Evolutionary conservation across 805 yeast genomes (phyloP).

Genomic region (Candida maesae): DNA sequence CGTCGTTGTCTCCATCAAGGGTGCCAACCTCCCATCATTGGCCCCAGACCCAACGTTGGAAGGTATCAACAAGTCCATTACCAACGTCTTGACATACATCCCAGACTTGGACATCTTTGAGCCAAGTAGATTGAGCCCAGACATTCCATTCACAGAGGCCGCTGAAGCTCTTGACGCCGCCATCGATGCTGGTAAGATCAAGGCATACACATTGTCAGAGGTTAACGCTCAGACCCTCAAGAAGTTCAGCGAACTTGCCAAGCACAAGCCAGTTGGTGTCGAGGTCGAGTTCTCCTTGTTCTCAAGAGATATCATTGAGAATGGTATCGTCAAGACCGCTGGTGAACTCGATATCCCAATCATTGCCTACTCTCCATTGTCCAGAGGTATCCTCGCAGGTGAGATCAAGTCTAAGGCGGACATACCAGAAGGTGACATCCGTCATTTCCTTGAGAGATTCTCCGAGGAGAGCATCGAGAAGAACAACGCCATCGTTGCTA

Average conservation of each 20-base stretch:
- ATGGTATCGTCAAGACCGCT: constrained; percentile 62
- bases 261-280: constrained; percentile 55
- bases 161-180: constrained; percentile 52
- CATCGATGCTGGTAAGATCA: constrained; percentile 60
- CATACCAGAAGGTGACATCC: constrained; percentile 53
- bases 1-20: constrained; percentile 65
- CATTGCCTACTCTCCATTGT: constrained; percentile 80
- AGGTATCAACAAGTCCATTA: constrained; percentile 44
- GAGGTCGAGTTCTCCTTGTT: constrained; percentile 79
- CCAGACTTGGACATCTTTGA: constrained; percentile 61
- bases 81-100: constrained; percentile 34
- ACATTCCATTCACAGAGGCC: constrained; percentile 54
- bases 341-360: constrained; percentile 59
- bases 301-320: constrained; percentile 52
- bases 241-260: constrained; percentile 49
- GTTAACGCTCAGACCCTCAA: constrained; percentile 57
- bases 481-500: constrained; percentile 50
- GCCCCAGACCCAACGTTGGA: constrained; percentile 50
- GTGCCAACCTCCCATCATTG: constrained; percentile 41
- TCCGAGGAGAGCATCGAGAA: constrained; percentile 49
- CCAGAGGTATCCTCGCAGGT: constrained; percentile 77
- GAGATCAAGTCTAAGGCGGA: constrained; percentile 41
- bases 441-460: constrained; percentile 53
- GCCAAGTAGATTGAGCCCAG: constrained; percentile 64
- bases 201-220: constrained; percentile 74